phyloP scores from a whole-genome alignment of 2,329 filamentous ascomycete genomes.

The Epichloe hybrida region DNA sequence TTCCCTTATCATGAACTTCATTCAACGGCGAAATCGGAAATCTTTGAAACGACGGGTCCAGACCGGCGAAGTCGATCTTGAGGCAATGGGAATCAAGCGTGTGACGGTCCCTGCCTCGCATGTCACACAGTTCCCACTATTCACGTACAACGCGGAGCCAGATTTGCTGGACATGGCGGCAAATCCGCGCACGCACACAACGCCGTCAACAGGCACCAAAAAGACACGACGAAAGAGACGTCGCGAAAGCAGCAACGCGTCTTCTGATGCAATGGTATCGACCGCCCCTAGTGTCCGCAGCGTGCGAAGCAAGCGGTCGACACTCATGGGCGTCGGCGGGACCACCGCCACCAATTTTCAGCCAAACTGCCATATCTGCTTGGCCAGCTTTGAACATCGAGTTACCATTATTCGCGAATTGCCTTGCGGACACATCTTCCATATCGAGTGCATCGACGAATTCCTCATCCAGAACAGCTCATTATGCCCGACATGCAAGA shows the following conservation, averaged over 20 bases:
- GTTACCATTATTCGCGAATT: constrained; percentile 68
- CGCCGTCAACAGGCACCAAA: constrained; percentile 13
- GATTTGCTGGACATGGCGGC: constrained; percentile 26
- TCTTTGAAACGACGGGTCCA: constrained; percentile 57
- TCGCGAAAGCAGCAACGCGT: constrained; percentile 15
- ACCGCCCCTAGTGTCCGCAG: constrained; percentile 12
- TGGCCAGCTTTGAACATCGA: constrained; percentile 62
- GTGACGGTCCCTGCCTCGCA: constrained; percentile 61
- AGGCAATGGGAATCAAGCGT: constrained; percentile 72
- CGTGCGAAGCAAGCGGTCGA: constrained; percentile 26
- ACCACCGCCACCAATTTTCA: constrained; percentile 50
- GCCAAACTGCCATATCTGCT: constrained; percentile 77
- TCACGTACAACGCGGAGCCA: constrained; percentile 54
- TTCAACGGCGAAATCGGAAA: constrained; percentile 59
- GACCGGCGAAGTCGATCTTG: constrained; percentile 71
- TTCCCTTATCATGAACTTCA: constrained; percentile 60
- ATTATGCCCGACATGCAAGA: constrained; percentile 83
- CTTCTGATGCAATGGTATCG: constrained; percentile 13
- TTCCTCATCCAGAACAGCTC: constrained; percentile 70
- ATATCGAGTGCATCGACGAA: constrained; percentile 79
- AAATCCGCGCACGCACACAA: constrained; percentile 12
- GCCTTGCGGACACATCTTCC: constrained; percentile 84
- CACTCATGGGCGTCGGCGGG: constrained; percentile 19
- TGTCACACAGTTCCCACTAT: constrained; percentile 63
- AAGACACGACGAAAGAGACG: constrained; percentile 19